A percentile compares a stretch with the other conserved stretches of the same genome.
phyloP scores from a whole-genome alignment of 345 rosid species.

The Dimocarpus longan region DNA sequence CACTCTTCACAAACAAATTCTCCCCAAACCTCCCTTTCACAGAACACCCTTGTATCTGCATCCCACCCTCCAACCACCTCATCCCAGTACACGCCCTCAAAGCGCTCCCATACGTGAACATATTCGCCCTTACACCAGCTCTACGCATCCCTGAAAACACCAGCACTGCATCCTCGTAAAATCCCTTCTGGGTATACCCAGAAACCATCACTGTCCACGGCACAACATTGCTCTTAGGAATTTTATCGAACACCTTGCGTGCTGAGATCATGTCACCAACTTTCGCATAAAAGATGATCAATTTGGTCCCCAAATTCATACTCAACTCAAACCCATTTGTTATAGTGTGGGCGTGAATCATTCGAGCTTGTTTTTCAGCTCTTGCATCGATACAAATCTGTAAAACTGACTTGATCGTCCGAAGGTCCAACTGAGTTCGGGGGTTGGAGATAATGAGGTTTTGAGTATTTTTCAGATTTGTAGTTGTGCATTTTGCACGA shows the following conservation, averaged over 20 bases:
- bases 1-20: slow-evolving; percentile 54
- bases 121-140: slow-evolving; percentile 49
- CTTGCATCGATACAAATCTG: slow-evolving; percentile 35
- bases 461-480: neutral
- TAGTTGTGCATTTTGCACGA: neutral
- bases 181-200: slow-evolving; percentile 41
- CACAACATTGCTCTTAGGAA: slow-evolving; percentile 55
- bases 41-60: slow-evolving; percentile 64
- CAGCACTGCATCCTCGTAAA: slow-evolving; percentile 34
- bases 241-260: slow-evolving; percentile 57
- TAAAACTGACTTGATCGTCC: slow-evolving; percentile 37
- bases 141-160: slow-evolving; percentile 48
- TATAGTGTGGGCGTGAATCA: slow-evolving; percentile 47
- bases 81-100: slow-evolving; percentile 49
- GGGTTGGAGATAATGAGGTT: slow-evolving; percentile 13
- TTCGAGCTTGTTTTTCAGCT: slow-evolving; percentile 27
- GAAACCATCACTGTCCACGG: slow-evolving; percentile 76
- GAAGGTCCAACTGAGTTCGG: slow-evolving; percentile 9
- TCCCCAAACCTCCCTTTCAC: slow-evolving; percentile 49
- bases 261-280: slow-evolving; percentile 40
- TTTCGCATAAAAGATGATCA: slow-evolving; percentile 41
- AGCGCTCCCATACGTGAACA: slow-evolving; percentile 54
- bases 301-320: slow-evolving; percentile 44
- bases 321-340: slow-evolving; percentile 43
- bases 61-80: slow-evolving; percentile 44